phyloP scores from a whole-genome alignment of 1,284 basidiomycete genomes.

The Boletellus deceptivus region DNA sequence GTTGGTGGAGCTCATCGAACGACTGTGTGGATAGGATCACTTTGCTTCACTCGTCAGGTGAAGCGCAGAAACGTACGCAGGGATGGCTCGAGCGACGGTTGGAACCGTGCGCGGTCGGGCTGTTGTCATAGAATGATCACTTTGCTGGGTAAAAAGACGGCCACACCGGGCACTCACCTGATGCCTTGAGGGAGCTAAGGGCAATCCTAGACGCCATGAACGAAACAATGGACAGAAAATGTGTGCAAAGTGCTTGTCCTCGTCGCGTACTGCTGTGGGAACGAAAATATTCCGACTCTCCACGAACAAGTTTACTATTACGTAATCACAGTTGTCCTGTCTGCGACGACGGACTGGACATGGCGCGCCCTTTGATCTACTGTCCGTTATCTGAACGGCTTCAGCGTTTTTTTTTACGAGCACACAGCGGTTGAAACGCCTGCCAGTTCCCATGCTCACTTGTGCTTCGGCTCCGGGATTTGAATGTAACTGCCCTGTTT shows the following conservation, averaged over 20 bases:
- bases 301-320: constrained; percentile 32
- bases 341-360: too few species aligned
- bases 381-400: too few species aligned
- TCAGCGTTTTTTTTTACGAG: too few species aligned
- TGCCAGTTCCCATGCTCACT: not conserved
- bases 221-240: constrained; percentile 23
- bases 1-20: constrained; percentile 57
- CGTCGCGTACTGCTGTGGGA: constrained; percentile 36
- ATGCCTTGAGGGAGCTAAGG: constrained; percentile 59
- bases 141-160: not conserved
- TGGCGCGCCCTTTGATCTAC: too few species aligned
- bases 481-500: not conserved
- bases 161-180: constrained; percentile 41
- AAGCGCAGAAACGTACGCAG: constrained; percentile 49
- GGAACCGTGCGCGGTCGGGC: constrained; percentile 60
- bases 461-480: not conserved
- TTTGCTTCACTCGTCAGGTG: constrained; percentile 3
- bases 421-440: too few species aligned
- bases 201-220: constrained; percentile 73
- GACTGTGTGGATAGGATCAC: constrained; percentile 41
- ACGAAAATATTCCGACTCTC: constrained; percentile 42
- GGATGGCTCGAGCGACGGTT: constrained; percentile 48
- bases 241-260: constrained; percentile 19
- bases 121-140: constrained; percentile 24
- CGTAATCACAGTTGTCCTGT: constrained; percentile 8